phyloP scores from a whole-genome alignment of 306 rosid species.

The Vicia faba region DNA sequence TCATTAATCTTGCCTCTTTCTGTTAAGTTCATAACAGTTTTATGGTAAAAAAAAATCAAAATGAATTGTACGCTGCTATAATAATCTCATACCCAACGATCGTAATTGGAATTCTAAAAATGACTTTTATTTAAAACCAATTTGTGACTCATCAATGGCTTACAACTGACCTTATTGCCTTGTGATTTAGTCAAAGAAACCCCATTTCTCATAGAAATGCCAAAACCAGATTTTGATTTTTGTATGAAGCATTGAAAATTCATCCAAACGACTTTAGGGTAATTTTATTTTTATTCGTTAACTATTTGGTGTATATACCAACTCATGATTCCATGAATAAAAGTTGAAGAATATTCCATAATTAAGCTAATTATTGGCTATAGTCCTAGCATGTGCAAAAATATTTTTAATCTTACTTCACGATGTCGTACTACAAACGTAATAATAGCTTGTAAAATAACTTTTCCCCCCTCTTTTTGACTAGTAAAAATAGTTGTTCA shows the following conservation, averaged over 20 bases:
- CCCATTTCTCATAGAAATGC: neutral
- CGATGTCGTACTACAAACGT: neutral
- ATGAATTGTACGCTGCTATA: too few species aligned
- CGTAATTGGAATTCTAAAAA: too few species aligned
- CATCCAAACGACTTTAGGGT: neutral
- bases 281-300: conserved; percentile 23
- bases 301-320: conserved; percentile 32
- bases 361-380: conserved; percentile 25
- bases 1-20: too few species aligned
- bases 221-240: neutral
- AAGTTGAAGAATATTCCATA: conserved; percentile 9
- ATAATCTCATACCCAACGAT: too few species aligned
- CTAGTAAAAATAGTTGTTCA: conserved; percentile 17
- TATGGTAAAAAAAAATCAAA: too few species aligned
- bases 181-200: conserved; percentile 28
- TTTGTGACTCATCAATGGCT: too few species aligned
- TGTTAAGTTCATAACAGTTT: too few species aligned
- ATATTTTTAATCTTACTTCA: conserved; percentile 5
- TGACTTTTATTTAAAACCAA: too few species aligned
- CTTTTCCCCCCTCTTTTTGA: too few species aligned
- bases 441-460: conserved; percentile 18
- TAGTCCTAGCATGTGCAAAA: conserved; percentile 33
- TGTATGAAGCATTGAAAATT: neutral
- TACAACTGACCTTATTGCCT: too few species aligned
- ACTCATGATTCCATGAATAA: neutral